Conservation (phyloP, 1,284 basidiomycete genomes). For the Ustilago esculenta region DNA sequence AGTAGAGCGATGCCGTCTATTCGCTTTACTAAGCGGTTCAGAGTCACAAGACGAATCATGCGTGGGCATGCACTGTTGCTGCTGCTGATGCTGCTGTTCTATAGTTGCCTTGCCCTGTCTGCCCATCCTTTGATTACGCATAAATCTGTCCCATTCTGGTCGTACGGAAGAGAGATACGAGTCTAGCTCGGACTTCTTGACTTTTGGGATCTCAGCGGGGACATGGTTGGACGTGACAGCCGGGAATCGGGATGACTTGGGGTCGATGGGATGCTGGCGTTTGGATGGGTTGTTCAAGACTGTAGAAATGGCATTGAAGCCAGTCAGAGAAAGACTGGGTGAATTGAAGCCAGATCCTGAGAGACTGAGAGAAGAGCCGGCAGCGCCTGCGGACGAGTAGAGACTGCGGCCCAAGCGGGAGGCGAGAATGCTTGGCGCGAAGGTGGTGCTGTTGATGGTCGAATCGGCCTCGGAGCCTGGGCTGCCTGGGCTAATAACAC, state of each 20-base stretch:
- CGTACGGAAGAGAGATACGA: conserved; percentile 55
- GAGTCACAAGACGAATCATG: conserved; percentile 22
- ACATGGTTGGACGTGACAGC: conserved; percentile 52
- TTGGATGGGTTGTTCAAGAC: conserved; percentile 64
- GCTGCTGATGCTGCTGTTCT: conserved; percentile 18
- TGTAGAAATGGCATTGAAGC: conserved; percentile 61
- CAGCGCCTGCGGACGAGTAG: conserved; percentile 28
- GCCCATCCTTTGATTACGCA: conserved; percentile 58
- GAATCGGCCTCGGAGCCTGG: conserved; percentile 41
- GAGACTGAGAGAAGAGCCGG: conserved; percentile 28
- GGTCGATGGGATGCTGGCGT: conserved; percentile 60
- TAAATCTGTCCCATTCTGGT: conserved; percentile 62
- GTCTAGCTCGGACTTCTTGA: conserved; percentile 53
- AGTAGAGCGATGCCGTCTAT: conserved; percentile 20
- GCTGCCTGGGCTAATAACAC: conserved; percentile 33
- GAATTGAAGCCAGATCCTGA: conserved; percentile 38
- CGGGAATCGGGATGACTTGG: conserved; percentile 60
- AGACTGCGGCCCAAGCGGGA: conserved; percentile 32
- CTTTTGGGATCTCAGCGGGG: conserved; percentile 54
- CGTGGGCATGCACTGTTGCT: conserved; percentile 8
- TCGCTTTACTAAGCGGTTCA: conserved; percentile 19
- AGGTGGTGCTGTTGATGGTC: conserved; percentile 38
- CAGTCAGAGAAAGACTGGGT: conserved; percentile 33
- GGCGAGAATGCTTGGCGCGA: conserved; percentile 35
- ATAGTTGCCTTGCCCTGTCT: conserved; percentile 46